These are phyloP conservation scores for Cryptococcus sp. DNA, from an alignment of 1,284 basidiomycete species.

Conservation along the genomic window DNA sequence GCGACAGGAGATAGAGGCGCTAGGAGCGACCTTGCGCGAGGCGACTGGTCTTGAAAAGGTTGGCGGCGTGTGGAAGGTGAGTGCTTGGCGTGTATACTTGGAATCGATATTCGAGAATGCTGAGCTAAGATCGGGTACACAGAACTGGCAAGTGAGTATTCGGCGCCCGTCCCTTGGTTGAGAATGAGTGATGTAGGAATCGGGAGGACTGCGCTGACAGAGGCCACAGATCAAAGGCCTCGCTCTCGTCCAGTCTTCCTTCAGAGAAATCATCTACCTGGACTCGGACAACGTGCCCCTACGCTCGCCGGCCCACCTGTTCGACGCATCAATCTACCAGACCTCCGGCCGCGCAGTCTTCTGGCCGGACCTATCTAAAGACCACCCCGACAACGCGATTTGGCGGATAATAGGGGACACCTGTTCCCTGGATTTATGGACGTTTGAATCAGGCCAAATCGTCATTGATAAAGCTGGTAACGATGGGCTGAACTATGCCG, in stretches of 20 bases:
- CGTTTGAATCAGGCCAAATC: conserved; percentile 55
- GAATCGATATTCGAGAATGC: not conserved
- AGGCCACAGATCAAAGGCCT: conserved; percentile 54
- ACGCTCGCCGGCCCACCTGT: conserved; percentile 52
- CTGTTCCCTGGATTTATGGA: conserved; percentile 50
- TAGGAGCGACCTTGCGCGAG: conserved; percentile 48
- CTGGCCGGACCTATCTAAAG: conserved; percentile 58
- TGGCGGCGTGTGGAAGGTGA: conserved; percentile 42
- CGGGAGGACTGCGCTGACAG: not conserved
- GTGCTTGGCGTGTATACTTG: not conserved
- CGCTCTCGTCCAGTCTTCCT: conserved; percentile 54
- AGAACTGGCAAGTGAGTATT: conserved; percentile 52
- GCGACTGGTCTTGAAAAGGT: conserved; percentile 34
- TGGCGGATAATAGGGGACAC: conserved; percentile 56
- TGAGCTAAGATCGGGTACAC: conserved; percentile 18
- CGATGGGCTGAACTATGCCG: conserved; percentile 55
- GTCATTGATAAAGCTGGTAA: conserved; percentile 57
- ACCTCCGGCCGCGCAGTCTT: conserved; percentile 53
- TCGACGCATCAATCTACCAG: conserved; percentile 49
- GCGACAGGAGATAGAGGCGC: conserved; percentile 38
- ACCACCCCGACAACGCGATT: conserved; percentile 56
- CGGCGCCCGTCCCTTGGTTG: not conserved
- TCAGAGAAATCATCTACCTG: conserved; percentile 52
- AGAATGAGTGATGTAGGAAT: not conserved
- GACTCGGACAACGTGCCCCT: conserved; percentile 55